phyloP scores from a whole-genome alignment of 345 rosid species.

The Citrus reticulata region DNA sequence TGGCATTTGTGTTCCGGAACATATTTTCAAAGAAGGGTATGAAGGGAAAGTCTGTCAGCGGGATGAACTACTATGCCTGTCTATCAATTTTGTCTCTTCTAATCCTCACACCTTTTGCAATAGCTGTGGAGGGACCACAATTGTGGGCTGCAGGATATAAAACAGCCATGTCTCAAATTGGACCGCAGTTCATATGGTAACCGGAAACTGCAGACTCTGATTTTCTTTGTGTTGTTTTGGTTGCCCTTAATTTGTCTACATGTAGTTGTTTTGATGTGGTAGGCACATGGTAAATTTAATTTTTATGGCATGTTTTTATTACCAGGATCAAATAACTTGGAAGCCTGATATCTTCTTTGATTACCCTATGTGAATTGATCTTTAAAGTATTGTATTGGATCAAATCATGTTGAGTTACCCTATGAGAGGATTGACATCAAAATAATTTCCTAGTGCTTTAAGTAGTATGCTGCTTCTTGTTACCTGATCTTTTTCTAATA shows the following conservation, averaged over 20 bases:
- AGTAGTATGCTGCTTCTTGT: neutral
- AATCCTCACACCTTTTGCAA: slow-evolving; percentile 91
- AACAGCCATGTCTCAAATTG: slow-evolving; percentile 65
- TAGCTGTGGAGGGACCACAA: slow-evolving; percentile 97
- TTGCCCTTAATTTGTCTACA: neutral
- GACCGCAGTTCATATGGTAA: slow-evolving; percentile 89
- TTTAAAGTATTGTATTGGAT: neutral
- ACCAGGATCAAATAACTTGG: neutral
- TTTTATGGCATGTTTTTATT: neutral
- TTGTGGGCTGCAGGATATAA: slow-evolving; percentile 93
- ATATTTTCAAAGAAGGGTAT: slow-evolving; percentile 95
- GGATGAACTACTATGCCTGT: slow-evolving; percentile 99
- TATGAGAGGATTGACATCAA: neutral
- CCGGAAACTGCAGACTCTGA: neutral
- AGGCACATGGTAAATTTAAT: neutral
- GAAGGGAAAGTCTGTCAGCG: slow-evolving; percentile 98
- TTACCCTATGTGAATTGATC: neutral
- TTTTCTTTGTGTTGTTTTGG: neutral
- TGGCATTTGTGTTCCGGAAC: slow-evolving; percentile 93
- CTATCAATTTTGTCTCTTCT: slow-evolving; percentile 82
- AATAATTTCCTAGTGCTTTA: neutral
- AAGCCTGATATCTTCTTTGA: neutral
- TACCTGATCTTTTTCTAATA: neutral
- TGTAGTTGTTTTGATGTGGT: neutral
- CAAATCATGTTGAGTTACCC: neutral